Evolutionary conservation across 2,329 filamentous ascomycete species (phyloP), one percentile per base, ranked within the genome.

Genomic region (Myrmaecium sp.): DNA sequence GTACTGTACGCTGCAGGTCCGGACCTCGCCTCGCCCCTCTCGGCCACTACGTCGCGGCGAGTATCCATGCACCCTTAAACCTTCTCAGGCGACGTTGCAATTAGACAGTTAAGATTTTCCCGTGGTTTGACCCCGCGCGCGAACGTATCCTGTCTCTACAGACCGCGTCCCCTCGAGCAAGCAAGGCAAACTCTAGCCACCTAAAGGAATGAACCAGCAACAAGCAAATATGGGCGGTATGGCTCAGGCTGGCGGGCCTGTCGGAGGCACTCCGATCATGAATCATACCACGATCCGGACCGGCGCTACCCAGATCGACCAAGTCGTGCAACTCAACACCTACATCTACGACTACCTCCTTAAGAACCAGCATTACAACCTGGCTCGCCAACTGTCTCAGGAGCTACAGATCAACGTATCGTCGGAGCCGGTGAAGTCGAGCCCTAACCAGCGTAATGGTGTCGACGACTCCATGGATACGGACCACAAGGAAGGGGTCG

Each of bases 281-380:
- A 71, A 68, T 46, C 74, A 70, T 44, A n/a, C n/a, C n/a, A n/a
- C n/a, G n/a, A n/a, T n/a, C n/a, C n/a, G n/a, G n/a, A 37, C 54
- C 53, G 30, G 42, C 50, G 30, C 18, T 39, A 47, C 41, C 49
- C 43, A 39, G 36, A 35, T 43, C 15, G 49, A 56, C 33, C 51
- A 54, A 33, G 44, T 52, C 36, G 68, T 63, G 25, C 56, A 72
- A 32, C 64, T 89, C 27, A 84, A 86, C 56, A 86, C 80, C 12
- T 84, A 84, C 51, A 89, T 89, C 38, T 89, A 86, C 62, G 80
- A 89, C 46, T 86, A 89, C 51, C 86, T 95, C 37, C 61, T 94
- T 38, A 81, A 79, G 44, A 78, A 82, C 50, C 68, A 73, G 39
- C 81, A 93, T 66, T 76, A 69, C 46, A 79, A 89, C 37, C 76